Evolutionary conservation across 2,329 filamentous ascomycete species (phyloP), one percentile per base, ranked within the genome.

Genomic region (Massarina eburnea): DNA sequence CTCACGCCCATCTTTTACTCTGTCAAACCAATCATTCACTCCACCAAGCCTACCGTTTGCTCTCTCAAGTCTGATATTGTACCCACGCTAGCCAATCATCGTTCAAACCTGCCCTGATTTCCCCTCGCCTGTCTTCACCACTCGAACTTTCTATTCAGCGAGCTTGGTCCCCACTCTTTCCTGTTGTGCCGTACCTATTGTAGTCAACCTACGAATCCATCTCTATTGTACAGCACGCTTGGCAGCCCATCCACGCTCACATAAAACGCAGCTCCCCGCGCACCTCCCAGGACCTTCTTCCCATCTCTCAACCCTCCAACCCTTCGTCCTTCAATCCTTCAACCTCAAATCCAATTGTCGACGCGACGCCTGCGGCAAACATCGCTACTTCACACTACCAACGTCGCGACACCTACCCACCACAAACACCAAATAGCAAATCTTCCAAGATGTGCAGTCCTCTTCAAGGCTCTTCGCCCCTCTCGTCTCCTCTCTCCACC

Each of bases 401-500:
- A 49, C 18, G 35, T 5, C 46, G 18, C 20, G 38, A 45, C 18
- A 27, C 29, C 32, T 8, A 12, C 7, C 26, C 29, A n/a, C 32
- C 10, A 24, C 44, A 21, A 9, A 42, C 48, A 36, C 38, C 51
- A 42, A 43, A 38, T 18, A 43, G 36, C 18, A 38, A 35, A 2
- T 41, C 24, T 27, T 27, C 39, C 30, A 39, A 26, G 7, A 57
- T 55, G 48, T 41, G 47, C n/a, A 37, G 43, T 20, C 20, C 42
- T 12, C 20, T 29, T 18, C 15, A 20, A n/a, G 22, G 30, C 32
- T 51, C 49, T 15, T 54, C 53, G 15, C 42, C 57, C 8, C 43
- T 56, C 7, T 57, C 57, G 20, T 52, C 49, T 1, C 38, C 45
- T 6, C 44, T 33, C 10, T 45, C 51, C 7, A 22, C 30, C 10